Percentiles rank a stretch among this genome's conserved stretches.
Evolutionary conservation across 768 basidiomycete species (phyloP).

Genomic region (Harrya chromipes): DNA sequence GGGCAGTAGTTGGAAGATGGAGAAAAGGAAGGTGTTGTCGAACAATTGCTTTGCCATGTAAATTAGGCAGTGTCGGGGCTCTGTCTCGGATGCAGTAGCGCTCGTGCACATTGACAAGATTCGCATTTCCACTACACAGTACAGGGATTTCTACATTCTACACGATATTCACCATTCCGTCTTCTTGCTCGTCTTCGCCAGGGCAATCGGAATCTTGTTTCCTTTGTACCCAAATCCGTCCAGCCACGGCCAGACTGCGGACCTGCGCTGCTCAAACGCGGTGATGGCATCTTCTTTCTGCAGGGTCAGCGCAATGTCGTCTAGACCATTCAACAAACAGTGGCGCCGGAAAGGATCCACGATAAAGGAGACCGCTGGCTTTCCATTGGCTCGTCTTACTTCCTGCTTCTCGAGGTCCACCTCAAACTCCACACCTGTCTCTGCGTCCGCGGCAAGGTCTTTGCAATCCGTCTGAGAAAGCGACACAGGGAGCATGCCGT

Average conservation of each 20-base stretch:
- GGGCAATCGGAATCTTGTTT: conserved; percentile 60
- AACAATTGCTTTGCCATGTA: conserved; percentile 5
- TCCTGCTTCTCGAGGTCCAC: conserved; percentile 83
- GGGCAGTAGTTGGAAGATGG: conserved; percentile 1
- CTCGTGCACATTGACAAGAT: not conserved
- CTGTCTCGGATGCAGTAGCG: conserved; percentile 18
- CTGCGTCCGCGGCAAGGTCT: conserved; percentile 72
- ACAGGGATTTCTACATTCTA: not conserved
- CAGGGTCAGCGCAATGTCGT: conserved; percentile 95
- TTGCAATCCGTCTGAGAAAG: conserved; percentile 70
- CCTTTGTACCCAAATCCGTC: conserved; percentile 92
- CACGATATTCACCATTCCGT: conserved; percentile 64
- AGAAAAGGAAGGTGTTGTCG: not conserved
- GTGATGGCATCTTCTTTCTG: conserved; percentile 71
- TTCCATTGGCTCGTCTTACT: conserved; percentile 71
- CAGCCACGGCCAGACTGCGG: conserved; percentile 88
- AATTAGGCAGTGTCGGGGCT: conserved; percentile 9
- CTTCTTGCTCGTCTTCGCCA: conserved; percentile 41
- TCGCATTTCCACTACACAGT: conserved; percentile 4
- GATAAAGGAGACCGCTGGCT: conserved; percentile 69
- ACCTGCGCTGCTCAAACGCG: conserved; percentile 76
- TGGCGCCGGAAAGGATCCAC: conserved; percentile 91
- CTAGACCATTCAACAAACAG: conserved; percentile 92
- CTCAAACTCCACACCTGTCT: conserved; percentile 70
- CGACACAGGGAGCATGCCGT: conserved; percentile 82